Conservation (phyloP, 2,329 filamentous ascomycete species). For the Botrytis pseudocinerea region DNA sequence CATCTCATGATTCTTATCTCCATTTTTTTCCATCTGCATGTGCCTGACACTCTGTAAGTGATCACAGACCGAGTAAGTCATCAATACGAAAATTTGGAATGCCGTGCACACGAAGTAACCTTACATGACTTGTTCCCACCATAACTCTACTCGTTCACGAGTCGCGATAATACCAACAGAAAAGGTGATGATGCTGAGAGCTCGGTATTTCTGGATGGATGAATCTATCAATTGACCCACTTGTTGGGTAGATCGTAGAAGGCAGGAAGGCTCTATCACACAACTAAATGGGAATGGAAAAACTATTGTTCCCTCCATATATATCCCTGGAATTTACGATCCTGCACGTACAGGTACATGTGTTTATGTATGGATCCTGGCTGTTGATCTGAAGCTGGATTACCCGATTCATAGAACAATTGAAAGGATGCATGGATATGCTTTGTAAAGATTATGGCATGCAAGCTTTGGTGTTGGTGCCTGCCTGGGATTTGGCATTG, state of each 20-base stretch:
- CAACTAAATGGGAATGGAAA: not conserved
- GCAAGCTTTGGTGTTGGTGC: not conserved
- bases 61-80: no score
- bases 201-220: not conserved
- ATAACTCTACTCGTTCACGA: not conserved
- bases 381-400: not conserved
- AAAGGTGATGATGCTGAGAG: not conserved
- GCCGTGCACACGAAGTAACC: not conserved
- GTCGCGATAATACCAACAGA: not conserved
- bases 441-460: not conserved
- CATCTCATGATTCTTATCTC: not conserved
- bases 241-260: not conserved
- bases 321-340: not conserved
- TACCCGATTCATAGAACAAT: not conserved
- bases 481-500: not conserved
- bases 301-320: slow-evolving; percentile 5
- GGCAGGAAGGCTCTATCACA: not conserved
- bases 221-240: not conserved
- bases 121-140: not conserved
- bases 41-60: not conserved
- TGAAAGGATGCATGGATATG: not conserved
- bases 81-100: not conserved
- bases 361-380: not conserved
- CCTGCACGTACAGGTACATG: not conserved
- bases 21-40: not conserved